Base-by-base conservation (phyloP, 2,329 filamentous ascomycete species). In the Zymoseptoria crescenta region DNA sequence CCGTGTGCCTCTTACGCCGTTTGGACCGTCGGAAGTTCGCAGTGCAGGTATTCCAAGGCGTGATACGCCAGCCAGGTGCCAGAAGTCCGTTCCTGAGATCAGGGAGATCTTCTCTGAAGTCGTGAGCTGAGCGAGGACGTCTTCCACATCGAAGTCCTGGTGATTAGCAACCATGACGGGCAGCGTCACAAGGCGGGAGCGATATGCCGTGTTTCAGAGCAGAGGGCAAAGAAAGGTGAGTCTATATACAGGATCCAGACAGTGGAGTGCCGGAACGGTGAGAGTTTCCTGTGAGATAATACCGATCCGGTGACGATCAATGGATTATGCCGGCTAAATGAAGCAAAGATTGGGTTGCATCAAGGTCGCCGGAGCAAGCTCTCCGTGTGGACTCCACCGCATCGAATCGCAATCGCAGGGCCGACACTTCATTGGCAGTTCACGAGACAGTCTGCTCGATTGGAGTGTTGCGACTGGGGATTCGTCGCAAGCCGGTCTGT, bases 1-100 rank as follows among this genome's bases (percentile, higher is more conserved):
- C 65, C 82, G 83, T 52, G 82, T 84, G 55, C 86, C 86, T 63
- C 87, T 79, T 35, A 87, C 81, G 55, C 87, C 87, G 70, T 88
- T 88, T 45, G 87, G 87, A 0, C 87, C 86, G 65, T 89, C 87
- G 45, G 83, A 82, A 52, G 86, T 78, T 53, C 86, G 83, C 30
- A 88, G 76, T 0, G 85, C 83, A 5, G 86, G 86, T 35, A 88
- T 79, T 1, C 82, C 81, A 66, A 85, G 79, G 21, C 82, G 71
- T 8, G 83, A 82, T 6, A 88, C 75, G 13, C 81, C 72, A 64
- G 83, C 81, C 35, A 86, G 87, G 67, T 87, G 84, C 86, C 86
- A 89, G 68, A 87, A 87, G 73, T 88, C 86, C 79, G 58, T 67
- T 50, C 69, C 70, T 29, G 70, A 68, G 7, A 71, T 59, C 21